Evolutionary conservation across 2,329 filamentous ascomycete species (phyloP), one percentile per base, ranked within the genome.

Genomic region (Clarireedia monteithiana): DNA sequence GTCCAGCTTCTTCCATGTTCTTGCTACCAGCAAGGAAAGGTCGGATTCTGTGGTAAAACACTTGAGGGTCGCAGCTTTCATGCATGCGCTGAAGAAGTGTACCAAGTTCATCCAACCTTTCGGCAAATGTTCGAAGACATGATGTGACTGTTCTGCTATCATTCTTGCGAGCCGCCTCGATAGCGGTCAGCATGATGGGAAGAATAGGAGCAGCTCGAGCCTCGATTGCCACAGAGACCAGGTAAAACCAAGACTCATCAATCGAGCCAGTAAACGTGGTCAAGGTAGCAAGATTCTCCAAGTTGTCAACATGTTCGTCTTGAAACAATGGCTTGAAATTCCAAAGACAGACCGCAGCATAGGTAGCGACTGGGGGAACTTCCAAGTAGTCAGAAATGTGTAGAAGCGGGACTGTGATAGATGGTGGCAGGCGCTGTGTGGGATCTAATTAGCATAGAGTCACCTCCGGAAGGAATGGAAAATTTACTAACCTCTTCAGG

Each of bases 201-300:
- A 99, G 85, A 57, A 91, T 88, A 3, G 91, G 88, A 0, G 86
- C 94, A 26, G 90, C 92, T 55, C 90, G 86, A 54, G 91, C 91
- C 73, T 99, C 94, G 61, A 99, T 96, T 60, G 92, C 94, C 3
- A 96, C 89, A 0, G 91, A 96, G 52, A 97, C 84, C 12, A 99
- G 79, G 70, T 97, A 99, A 70, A 99, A 99, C 94, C 94, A 99
- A 60, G 94, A 96, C 74, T 99, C 94, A 69, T 99, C 94, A 55
- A 95, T 77, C 6, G 91, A 91, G 50, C 94, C 94, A 15, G 94
- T 97, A 68, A 96, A 95, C 15, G 94, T 96, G 66, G 85, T 83
- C 59, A 97, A 78, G 2, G 89, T 94, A 42, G 89, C 85, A 55
- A 99, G 79, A 66, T 99, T 97, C 67, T 94, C 86, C 47, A 97